Conservation (phyloP, 495 filamentous ascomycete species). For the Mytilinidion resinicola region DNA sequence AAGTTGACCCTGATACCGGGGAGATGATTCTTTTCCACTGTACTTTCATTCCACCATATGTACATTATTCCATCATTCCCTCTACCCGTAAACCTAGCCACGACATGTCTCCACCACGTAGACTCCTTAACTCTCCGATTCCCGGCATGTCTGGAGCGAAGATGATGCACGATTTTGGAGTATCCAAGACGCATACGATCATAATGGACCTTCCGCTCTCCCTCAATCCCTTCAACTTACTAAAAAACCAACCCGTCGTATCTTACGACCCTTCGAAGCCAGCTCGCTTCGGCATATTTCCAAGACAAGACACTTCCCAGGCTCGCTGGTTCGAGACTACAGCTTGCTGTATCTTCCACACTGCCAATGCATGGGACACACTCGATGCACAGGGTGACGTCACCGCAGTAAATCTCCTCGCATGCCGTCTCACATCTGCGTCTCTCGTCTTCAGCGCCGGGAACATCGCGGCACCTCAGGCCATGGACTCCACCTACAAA, state of each 20-base stretch:
- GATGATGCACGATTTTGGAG: slow-evolving; percentile 70
- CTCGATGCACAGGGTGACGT: slow-evolving; percentile 18
- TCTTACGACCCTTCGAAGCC: slow-evolving; percentile 47
- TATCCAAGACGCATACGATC: slow-evolving; percentile 51
- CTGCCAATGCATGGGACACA: slow-evolving; percentile 58
- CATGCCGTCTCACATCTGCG: slow-evolving; percentile 55
- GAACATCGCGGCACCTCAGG: slow-evolving; percentile 44
- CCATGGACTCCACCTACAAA: neutral
- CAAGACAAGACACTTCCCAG: slow-evolving; percentile 47
- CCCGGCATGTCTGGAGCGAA: slow-evolving; percentile 54
- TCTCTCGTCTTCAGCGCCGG: slow-evolving; percentile 54
- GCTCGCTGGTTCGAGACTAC: slow-evolving; percentile 60
- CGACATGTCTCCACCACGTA: neutral
- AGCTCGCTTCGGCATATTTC: slow-evolving; percentile 59
- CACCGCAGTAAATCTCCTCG: slow-evolving; percentile 50
- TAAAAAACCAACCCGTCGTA: slow-evolving; percentile 47
- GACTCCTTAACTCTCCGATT: slow-evolving; percentile 44
- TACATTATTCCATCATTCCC: slow-evolving; percentile 58
- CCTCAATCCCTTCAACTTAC: slow-evolving; percentile 53
- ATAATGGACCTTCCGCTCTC: slow-evolving; percentile 62
- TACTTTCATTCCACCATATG: slow-evolving; percentile 53
- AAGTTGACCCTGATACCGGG: slow-evolving; percentile 51
- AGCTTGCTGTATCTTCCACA: slow-evolving; percentile 60
- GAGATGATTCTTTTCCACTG: slow-evolving; percentile 61
- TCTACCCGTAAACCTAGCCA: neutral